phyloP scores from a whole-genome alignment of 768 basidiomycete species.

The Kwoniella dejecticola region DNA sequence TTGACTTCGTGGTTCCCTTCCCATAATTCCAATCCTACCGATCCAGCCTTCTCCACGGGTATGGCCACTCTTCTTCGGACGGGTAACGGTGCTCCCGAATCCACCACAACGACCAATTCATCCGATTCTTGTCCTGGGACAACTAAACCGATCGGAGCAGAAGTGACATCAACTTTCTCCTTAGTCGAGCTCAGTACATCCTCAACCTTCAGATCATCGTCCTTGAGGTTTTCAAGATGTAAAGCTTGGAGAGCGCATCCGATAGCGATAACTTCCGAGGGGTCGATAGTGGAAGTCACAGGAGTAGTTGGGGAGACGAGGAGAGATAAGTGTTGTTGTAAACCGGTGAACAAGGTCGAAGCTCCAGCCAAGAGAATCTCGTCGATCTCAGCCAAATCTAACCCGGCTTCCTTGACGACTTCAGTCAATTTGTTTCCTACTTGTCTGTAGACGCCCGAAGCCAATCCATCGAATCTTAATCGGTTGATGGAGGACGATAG shows the following conservation, averaged over 20 bases:
- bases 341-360: conserved; percentile 57
- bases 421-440: conserved; percentile 54
- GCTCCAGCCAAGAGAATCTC: conserved; percentile 59
- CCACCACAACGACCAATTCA: conserved; percentile 39
- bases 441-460: conserved; percentile 54
- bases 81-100: conserved; percentile 55
- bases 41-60: conserved; percentile 45
- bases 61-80: conserved; percentile 56
- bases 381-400: conserved; percentile 57
- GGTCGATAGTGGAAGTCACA: conserved; percentile 57
- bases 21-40: conserved; percentile 56
- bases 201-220: conserved; percentile 45
- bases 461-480: conserved; percentile 58
- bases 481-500: conserved; percentile 70
- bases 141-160: conserved; percentile 57
- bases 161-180: conserved; percentile 37
- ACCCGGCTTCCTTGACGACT: conserved; percentile 52
- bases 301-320: conserved; percentile 56
- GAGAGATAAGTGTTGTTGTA: conserved; percentile 54
- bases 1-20: conserved; percentile 57
- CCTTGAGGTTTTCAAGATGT: conserved; percentile 48
- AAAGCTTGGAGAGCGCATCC: conserved; percentile 57
- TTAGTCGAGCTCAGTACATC: conserved; percentile 49
- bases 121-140: conserved; percentile 50
- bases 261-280: conserved; percentile 58